phyloP scores from a whole-genome alignment of 169 alveolate species.

The Eimeria acervulina region DNA sequence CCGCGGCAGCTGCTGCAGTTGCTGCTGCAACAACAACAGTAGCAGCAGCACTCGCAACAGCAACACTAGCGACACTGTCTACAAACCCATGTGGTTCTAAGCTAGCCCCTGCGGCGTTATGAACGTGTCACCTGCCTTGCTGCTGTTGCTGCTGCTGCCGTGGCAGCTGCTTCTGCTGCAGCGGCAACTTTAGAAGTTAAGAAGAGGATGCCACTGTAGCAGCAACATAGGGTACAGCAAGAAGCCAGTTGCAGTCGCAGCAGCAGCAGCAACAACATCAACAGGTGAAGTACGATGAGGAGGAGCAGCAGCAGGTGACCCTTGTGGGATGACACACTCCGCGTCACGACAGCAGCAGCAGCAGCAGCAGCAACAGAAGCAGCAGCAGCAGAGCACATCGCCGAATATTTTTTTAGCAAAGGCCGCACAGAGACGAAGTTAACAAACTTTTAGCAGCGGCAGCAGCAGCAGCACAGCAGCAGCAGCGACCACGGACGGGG shows the following conservation, averaged over 20 bases:
- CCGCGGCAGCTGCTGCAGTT: background rate
- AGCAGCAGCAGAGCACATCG: background rate
- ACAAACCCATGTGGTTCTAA: too few relatives aligned
- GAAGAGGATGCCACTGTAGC: background rate
- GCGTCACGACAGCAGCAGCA: background rate
- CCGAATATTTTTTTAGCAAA: background rate
- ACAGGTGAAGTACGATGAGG: background rate
- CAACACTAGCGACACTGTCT: background rate
- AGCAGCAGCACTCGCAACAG: slow-evolving; percentile 10
- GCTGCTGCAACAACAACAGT: background rate
- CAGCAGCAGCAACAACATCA: slow-evolving; percentile 1
- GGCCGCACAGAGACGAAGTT: background rate
- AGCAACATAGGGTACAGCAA: background rate
- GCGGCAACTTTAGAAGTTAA: background rate
- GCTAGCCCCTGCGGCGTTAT: too few relatives aligned
- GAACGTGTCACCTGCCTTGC: background rate
- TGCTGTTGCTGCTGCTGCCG: background rate
- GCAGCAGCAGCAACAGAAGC: slow-evolving; percentile 19
- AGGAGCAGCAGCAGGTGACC: slow-evolving; percentile 1
- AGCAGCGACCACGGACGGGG: background rate
- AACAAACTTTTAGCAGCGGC: background rate
- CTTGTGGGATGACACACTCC: background rate
- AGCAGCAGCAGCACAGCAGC: background rate
- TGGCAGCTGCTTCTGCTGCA: background rate
- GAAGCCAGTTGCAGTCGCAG: background rate